Base-by-base conservation (phyloP, 1,139 yeast genomes). In the Petasospora fabianii region DNA sequence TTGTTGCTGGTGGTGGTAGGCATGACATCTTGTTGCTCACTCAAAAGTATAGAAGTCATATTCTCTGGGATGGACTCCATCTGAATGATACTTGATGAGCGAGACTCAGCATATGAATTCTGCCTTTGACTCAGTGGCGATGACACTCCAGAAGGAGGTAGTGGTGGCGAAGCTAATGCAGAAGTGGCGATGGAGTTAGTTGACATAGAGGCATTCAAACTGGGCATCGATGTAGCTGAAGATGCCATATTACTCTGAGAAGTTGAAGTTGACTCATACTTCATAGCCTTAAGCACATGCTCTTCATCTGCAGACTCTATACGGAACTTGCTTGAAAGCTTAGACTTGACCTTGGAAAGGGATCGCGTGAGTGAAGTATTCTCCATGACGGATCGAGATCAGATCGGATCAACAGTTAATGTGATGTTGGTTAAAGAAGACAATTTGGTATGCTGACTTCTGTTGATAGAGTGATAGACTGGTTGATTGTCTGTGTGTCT, bases 261-360 rank as follows among this genome's bases (percentile, higher is more conserved):
- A 12, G 22, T 19, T n/a, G 32, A 29, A 11, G 12, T 29, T 17
- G 28, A 10, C 22, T 51, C 51, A 17, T 51, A 50, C 38, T 44
- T 49, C 51, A 48, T 48, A 1, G 49, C 44, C 31, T 47, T 48
- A 14, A 49, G 35, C 1, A 35, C 39, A 26, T 43, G 43, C 9
- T 41, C 42, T 2, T 45, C 49, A 4, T 43, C 45, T 3, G 39
- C 32, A 14, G 31, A n/a, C 8, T 24, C 34, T 9, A 24, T 17
- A 14, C 41, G 43, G 39, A 48, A 47, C 26, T 41, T 50, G 5
- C 45, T 39, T 9, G 47, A 40, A 24, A 50, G 10, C 36, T 43
- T 50, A 13, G 47, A 44, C 36, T 43, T 50, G 30, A 51, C 54
- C 34, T 44, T 51, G 2, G 52, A 49, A 12, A 50, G 27, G 2